Percentiles rank a stretch among this genome's conserved stretches.
phyloP scores from a whole-genome alignment of 495 filamentous ascomycete genomes.

The Chaetomium fimeti region DNA sequence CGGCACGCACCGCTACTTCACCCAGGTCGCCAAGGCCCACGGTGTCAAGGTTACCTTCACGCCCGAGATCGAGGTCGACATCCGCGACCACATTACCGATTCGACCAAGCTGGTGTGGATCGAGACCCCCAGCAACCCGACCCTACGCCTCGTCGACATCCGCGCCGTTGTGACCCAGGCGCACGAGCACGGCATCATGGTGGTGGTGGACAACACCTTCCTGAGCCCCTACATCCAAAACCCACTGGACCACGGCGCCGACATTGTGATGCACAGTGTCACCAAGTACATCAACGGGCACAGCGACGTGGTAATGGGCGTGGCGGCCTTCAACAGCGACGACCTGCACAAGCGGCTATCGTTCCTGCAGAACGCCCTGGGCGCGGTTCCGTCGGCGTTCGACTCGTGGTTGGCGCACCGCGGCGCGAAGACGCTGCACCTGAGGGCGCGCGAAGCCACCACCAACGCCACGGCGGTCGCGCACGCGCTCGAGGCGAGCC shows the following conservation, averaged over 20 bases:
- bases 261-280: constrained; percentile 98
- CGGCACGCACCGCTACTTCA: constrained; percentile 98
- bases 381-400: constrained; percentile 89
- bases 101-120: constrained; percentile 98
- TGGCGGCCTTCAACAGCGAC: constrained; percentile 90
- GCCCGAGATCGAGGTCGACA: constrained; percentile 81
- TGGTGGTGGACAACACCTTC: constrained; percentile 99
- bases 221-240: constrained; percentile 95
- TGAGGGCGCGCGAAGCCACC: constrained; percentile 81
- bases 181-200: constrained; percentile 83
- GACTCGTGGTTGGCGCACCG: constrained; percentile 99
- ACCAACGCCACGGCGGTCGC: constrained; percentile 80
- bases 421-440: constrained; percentile 93
- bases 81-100: constrained; percentile 76
- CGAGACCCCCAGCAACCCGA: constrained; percentile 92
- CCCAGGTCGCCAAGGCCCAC: constrained; percentile 91
- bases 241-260: constrained; percentile 89
- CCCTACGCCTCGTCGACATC: constrained; percentile 88
- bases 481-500: constrained; percentile 70
- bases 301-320: constrained; percentile 96
- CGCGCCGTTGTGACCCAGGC: constrained; percentile 74
- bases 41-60: constrained; percentile 94
- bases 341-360: constrained; percentile 69
- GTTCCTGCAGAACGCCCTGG: constrained; percentile 97
- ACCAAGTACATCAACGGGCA: constrained; percentile 99